Evolutionary conservation across 139 green algal species (phyloP), one percentile per base, ranked within the genome.

Genomic region (Diplosphaera chodatii): DNA sequence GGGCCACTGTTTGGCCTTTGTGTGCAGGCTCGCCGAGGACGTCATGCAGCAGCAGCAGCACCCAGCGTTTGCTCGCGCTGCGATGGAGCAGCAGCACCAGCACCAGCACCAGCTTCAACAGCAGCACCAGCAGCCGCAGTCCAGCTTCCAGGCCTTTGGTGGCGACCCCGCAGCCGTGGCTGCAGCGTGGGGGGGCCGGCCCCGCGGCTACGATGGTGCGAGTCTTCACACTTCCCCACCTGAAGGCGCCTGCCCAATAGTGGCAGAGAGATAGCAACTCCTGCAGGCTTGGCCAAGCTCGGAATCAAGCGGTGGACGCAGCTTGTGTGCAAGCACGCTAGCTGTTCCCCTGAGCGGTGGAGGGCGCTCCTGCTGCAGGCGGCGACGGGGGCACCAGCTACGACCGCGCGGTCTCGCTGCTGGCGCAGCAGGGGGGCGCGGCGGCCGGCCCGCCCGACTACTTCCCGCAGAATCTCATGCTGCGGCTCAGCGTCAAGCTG

Each of bases 401-500:
- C 16, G 48, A 59, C 48, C 48, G 48, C 48, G 48, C 48, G 25
- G 18, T 59, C 13, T 59, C 48, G 48, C 48, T 59, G 48, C 48
- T 59, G 48, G 48, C 48, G 48, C 48, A 59, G 48, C 25, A 59
- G 16, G 10, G 16, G 37, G 37, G 37, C 37, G 37, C 10, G 10
- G 37, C 37, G 37, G 37, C 10, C 37, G 10, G 10, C 37, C 8
- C 10, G 10, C 8, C 37, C 37, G 48, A 59, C 1, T 79, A 79
- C 37, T 31, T 69, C 21, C 37, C 68, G 21, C 31, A 22, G 27
- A 71, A 40, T 27, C 34, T 74, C 22, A 65, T 74, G 32, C 20
- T 69, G 55, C 69, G 75, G 3, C 69, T 94, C 27, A 84, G 73
- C 15, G 72, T 91, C 32, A 94, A 94, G 87, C 81, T 95, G 18